Conservation (phyloP, 2,329 filamentous ascomycete genomes). For the Nigrospora oryzae region DNA sequence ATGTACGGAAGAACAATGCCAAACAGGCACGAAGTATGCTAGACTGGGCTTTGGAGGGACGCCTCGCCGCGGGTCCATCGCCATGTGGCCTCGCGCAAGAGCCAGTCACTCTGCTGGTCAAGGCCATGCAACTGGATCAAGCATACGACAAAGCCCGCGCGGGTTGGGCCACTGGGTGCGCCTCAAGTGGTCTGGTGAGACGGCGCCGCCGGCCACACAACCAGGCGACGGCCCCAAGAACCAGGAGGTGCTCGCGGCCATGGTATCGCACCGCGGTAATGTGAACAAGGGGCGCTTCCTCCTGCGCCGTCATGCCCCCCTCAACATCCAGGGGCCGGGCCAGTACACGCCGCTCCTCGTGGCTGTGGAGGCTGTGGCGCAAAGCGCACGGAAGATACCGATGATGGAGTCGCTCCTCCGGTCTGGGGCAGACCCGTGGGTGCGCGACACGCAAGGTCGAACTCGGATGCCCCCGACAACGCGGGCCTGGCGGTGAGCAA, state of each 20-base stretch:
- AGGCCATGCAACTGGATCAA: conserved; percentile 5
- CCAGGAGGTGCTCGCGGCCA: too few species aligned
- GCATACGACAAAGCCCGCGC: too few species aligned
- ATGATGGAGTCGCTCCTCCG: conserved; percentile 13
- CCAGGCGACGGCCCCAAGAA: too few species aligned
- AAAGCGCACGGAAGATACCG: conserved; percentile 10
- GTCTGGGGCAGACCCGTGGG: conserved; percentile 11
- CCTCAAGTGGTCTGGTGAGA: too few species aligned
- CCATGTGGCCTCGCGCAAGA: too few species aligned
- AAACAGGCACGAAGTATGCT: conserved; percentile 9
- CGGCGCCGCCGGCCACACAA: too few species aligned
- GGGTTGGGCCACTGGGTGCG: too few species aligned
- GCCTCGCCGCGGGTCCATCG: too few species aligned
- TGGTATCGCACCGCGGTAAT: too few species aligned
- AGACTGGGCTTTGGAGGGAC: too few species aligned
- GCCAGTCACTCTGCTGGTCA: too few species aligned
- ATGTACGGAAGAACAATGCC: conserved; percentile 10
- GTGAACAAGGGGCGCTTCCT: conserved; percentile 16
- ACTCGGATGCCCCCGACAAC: conserved; percentile 11
- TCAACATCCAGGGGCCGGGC: conserved; percentile 13
- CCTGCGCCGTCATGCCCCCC: conserved; percentile 10
- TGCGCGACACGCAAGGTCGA: conserved; percentile 10
- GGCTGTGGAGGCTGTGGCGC: conserved; percentile 15
- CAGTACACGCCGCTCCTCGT: conserved; percentile 14
- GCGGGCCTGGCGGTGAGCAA: conserved; percentile 10